Evolutionary conservation across 2,329 filamentous ascomycete species (phyloP), one percentile per base, ranked within the genome.

Genomic region (Bertia moriformis): DNA sequence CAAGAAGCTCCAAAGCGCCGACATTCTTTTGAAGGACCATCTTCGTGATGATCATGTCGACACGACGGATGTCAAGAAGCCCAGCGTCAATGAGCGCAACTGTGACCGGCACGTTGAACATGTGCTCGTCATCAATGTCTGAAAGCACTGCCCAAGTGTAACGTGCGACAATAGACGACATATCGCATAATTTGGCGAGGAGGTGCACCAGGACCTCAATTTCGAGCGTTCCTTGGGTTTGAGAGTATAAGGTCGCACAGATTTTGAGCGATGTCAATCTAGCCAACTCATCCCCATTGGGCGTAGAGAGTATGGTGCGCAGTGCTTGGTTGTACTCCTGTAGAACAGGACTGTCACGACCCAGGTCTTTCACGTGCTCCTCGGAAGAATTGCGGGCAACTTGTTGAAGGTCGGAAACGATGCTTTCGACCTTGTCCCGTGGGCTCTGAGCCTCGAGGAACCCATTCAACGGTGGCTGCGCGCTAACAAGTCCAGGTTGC

Each of bases 141-240:
- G 63, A 64, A 18, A 67, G 52, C n/a, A 62, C 51, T 19, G 61
- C 57, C 57, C 61, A 63, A 18, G 60, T 62, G 43, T 63, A 63
- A 37, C 72, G 65, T 29, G 70, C 70, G 30, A 73, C 71, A 22
- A 64, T 54, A 4, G 66, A 61, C n/a, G 73, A 77, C 44, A 74
- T 59, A 39, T 72, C 65, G 51, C 74, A 80, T n/a, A 81, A 58
- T 45, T 71, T 70, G 30, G 67, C 63, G 20, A 82, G 60, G 18
- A 82, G 54, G 45, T 74, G 67, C 14, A 74, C 71, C 39, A 80
- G 63, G 20, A 78, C 66, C 49, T 82, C 76, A 29, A 78, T 63
- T 48, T 80, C 76, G 32, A 81, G 51, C 5, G 66, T 62, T 32
- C 60, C 65, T 42, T 70, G 59, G 4, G 61, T 61, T 37, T 75